A percentile compares a stretch with the other conserved stretches of the same genome.
Conservation (phyloP, 2,329 filamentous ascomycete species). For the Penicillium sp. region DNA sequence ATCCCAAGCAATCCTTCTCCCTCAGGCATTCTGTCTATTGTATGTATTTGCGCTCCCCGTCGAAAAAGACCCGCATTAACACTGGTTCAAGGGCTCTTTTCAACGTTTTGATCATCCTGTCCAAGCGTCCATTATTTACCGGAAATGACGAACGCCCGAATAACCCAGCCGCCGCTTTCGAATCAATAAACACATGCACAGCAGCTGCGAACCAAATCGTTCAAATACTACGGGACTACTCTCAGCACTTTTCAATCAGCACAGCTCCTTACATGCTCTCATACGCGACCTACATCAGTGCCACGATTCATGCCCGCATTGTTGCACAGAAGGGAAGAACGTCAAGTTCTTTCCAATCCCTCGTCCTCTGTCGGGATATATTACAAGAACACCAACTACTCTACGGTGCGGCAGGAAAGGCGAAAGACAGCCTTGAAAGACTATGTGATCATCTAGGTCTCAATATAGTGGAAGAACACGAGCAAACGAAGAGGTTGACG, state of each 20-base stretch:
- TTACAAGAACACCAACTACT: slow-evolving; percentile 23
- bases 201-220: slow-evolving; percentile 41
- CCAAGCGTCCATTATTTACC: slow-evolving; percentile 48
- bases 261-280: slow-evolving; percentile 54
- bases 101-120: slow-evolving; percentile 48
- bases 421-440: slow-evolving; percentile 26
- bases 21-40: slow-evolving; percentile 28
- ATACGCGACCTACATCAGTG: slow-evolving; percentile 60
- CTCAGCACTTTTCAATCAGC: slow-evolving; percentile 45
- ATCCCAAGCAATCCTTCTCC: slow-evolving; percentile 25
- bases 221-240: slow-evolving; percentile 41
- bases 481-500: not conserved
- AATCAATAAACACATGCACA: slow-evolving; percentile 38
- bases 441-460: slow-evolving; percentile 25
- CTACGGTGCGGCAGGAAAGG: slow-evolving; percentile 29
- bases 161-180: slow-evolving; percentile 25
- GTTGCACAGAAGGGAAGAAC: slow-evolving; percentile 38
- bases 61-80: not conserved
- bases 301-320: slow-evolving; percentile 58
- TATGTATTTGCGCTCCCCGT: slow-evolving; percentile 2
- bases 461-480: slow-evolving; percentile 3
- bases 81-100: slow-evolving; percentile 33
- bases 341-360: slow-evolving; percentile 32
- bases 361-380: slow-evolving; percentile 25
- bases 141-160: slow-evolving; percentile 19